A percentile compares a stretch with the other conserved stretches of the same genome.
phyloP scores from a whole-genome alignment of 2,329 filamentous ascomycete genomes.

The Diplodia corticola region DNA sequence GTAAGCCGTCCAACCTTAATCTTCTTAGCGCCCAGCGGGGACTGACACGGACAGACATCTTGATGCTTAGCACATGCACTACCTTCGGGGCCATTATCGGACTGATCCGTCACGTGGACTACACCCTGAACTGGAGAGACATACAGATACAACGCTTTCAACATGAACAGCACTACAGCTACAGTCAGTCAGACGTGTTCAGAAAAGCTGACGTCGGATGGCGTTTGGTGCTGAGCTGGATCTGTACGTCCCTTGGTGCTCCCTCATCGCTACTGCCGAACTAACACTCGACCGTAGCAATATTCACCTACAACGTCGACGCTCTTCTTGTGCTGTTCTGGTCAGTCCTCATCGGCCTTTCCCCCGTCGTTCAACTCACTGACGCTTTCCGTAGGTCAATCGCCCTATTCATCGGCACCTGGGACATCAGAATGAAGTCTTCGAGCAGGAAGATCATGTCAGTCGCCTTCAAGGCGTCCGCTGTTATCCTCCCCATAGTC shows the following conservation, averaged over 20 bases:
- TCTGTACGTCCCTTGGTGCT: neutral
- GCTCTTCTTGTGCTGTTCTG: conserved; percentile 21
- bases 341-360: neutral
- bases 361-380: neutral
- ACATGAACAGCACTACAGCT: neutral
- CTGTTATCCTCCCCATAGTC: conserved; percentile 6
- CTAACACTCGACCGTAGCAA: neutral
- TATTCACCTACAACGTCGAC: conserved; percentile 20
- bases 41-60: conserved; percentile 6
- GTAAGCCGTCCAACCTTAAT: neutral
- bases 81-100: conserved; percentile 4
- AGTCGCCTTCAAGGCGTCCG: conserved; percentile 1
- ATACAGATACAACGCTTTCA: conserved; percentile 15
- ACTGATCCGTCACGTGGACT: conserved; percentile 16
- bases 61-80: conserved; percentile 16
- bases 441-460: conserved; percentile 14
- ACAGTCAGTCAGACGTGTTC: conserved; percentile 3
- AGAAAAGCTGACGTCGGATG: conserved; percentile 15
- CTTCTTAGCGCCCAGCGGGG: neutral
- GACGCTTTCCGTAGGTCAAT: neutral
- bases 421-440: conserved; percentile 9
- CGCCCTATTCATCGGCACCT: conserved; percentile 21
- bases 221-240: conserved; percentile 17
- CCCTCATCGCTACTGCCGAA: neutral
- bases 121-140: conserved; percentile 20